These are phyloP conservation scores for Tricholoma saponaceum DNA, from an alignment of 768 basidiomycete genomes.

Conservation along the genomic window DNA sequence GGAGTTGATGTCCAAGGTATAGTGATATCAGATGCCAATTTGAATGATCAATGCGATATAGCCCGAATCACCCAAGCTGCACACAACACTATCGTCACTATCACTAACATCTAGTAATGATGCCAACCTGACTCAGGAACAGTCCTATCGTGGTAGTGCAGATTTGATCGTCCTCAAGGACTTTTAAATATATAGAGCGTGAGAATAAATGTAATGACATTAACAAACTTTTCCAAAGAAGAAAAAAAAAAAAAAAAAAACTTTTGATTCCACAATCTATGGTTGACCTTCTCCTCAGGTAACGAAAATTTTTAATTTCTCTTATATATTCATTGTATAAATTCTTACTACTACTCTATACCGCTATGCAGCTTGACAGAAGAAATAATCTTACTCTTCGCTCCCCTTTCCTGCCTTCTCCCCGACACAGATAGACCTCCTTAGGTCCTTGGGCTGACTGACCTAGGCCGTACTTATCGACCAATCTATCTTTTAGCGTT, in stretches of 20 bases:
- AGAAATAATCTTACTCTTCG: too few species aligned
- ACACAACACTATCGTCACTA: not conserved
- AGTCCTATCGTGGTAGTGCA: slow-evolving; percentile 30
- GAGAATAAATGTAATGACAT: slow-evolving; percentile 8
- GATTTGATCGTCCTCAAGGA: slow-evolving; percentile 79
- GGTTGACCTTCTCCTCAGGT: too few species aligned
- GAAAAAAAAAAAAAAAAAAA: too few species aligned
- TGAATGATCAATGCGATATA: not conserved
- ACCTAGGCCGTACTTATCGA: too few species aligned
- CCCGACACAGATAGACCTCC: slow-evolving; percentile 77
- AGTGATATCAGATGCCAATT: not conserved
- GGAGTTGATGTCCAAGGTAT: slow-evolving; percentile 21
- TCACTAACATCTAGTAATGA: not conserved
- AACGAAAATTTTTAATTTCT: too few species aligned
- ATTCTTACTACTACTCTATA: too few species aligned
- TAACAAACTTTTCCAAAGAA: too few species aligned
- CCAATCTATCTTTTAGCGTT: too few species aligned
- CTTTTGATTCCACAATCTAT: slow-evolving; percentile 59
- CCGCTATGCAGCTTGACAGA: too few species aligned
- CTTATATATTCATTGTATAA: too few species aligned
- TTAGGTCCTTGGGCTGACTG: too few species aligned
- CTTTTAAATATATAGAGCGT: slow-evolving; percentile 33
- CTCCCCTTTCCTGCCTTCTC: too few species aligned
- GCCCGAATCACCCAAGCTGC: not conserved
- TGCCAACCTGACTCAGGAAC: not conserved